These are phyloP conservation scores for Trypanosoma lewisi DNA, from an alignment of 208 protist species.

Conservation along the genomic window DNA sequence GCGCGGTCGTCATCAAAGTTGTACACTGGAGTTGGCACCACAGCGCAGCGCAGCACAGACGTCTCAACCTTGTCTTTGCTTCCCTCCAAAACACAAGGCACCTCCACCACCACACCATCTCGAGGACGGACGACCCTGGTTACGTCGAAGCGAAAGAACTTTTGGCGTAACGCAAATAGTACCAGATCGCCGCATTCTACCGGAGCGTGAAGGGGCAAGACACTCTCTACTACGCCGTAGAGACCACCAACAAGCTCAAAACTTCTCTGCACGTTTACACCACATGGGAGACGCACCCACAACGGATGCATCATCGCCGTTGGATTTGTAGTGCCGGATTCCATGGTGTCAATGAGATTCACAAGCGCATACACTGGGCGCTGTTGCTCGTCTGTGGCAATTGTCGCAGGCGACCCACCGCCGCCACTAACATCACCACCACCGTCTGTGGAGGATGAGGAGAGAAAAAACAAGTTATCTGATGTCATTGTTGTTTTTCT, in stretches of 20 bases:
- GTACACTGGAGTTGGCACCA: constrained; percentile 18
- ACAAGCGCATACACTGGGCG: constrained; percentile 9
- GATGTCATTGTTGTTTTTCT: background rate
- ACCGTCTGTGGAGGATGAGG: background rate
- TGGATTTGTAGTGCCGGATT: background rate
- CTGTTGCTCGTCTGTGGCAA: constrained; percentile 23
- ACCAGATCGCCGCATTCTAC: constrained; percentile 54
- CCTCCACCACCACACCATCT: constrained; percentile 26
- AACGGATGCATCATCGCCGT: constrained; percentile 21
- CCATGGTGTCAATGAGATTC: constrained; percentile 7
- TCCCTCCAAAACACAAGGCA: constrained; percentile 26
- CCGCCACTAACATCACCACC: constrained; percentile 7
- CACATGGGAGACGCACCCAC: constrained; percentile 41
- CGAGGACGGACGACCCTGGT: constrained; percentile 12
- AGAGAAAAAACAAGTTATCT: background rate
- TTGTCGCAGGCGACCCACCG: constrained; percentile 10
- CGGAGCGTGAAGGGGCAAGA: constrained; percentile 37
- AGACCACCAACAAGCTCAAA: constrained; percentile 32
- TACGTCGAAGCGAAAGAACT: constrained; percentile 17
- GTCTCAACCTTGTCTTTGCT: background rate
- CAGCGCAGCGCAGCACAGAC: constrained; percentile 10
- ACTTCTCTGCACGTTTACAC: constrained; percentile 30
- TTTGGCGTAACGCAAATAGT: constrained; percentile 26
- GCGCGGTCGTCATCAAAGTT: constrained; percentile 8
- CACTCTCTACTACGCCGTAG: constrained; percentile 40